A percentile compares a stretch with the other conserved stretches of the same genome.
phyloP scores from a whole-genome alignment of 1,139 yeast species.

The Yamadazyma dushanensis region DNA sequence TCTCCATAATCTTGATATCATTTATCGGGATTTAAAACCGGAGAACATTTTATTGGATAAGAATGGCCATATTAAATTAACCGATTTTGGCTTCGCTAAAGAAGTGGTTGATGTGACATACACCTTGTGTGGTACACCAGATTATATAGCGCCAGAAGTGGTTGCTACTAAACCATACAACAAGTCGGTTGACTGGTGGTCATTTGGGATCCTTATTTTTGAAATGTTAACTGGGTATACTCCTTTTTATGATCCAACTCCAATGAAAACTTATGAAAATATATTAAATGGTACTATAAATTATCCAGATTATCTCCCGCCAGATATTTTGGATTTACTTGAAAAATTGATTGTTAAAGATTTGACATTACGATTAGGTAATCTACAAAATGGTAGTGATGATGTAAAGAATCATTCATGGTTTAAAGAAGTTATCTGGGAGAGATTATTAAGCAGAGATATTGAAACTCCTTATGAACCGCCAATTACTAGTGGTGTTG shows the following conservation, averaged over 20 bases:
- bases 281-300: constrained; percentile 53
- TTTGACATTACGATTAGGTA: constrained; percentile 56
- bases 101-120: constrained; percentile 60
- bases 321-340: constrained; percentile 53
- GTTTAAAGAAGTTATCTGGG: constrained; percentile 65
- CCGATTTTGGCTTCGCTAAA: constrained; percentile 65
- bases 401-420: constrained; percentile 59
- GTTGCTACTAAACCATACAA: constrained; percentile 62
- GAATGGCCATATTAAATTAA: constrained; percentile 59
- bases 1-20: constrained; percentile 56
- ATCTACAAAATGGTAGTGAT: constrained; percentile 56
- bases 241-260: constrained; percentile 61
- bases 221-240: constrained; percentile 66
- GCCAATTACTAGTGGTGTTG: constrained; percentile 61
- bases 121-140: constrained; percentile 66
- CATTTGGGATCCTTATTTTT: constrained; percentile 57
- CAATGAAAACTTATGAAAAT: constrained; percentile 63
- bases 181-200: constrained; percentile 68
- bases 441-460: constrained; percentile 53
- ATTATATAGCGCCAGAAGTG: constrained; percentile 64
- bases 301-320: constrained; percentile 50
- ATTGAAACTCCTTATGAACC: constrained; percentile 67
- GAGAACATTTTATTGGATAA: constrained; percentile 58
- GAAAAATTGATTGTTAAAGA: constrained; percentile 54
- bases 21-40: constrained; percentile 61